phyloP scores from a whole-genome alignment of 78 protist species.

The Dictyostelium discoideum region DNA sequence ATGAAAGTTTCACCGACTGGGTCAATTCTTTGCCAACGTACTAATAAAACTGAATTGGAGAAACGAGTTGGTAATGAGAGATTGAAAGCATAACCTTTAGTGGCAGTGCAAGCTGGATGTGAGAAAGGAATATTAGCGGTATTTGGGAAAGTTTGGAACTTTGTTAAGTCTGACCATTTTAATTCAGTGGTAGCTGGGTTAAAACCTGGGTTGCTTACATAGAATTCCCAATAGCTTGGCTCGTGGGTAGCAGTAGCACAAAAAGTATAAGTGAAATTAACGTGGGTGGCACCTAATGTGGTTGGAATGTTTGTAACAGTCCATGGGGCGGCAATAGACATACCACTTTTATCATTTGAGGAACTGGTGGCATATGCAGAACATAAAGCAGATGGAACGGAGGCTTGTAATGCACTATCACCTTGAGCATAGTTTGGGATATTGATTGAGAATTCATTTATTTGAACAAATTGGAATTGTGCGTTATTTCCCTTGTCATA shows the following conservation, averaged over 20 bases:
- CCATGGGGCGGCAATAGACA: conserved; percentile 29
- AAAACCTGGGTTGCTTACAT: conserved; percentile 41
- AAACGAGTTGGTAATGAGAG: conserved; percentile 24
- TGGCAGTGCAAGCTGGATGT: not conserved
- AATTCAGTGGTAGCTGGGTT: not conserved
- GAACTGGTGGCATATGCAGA: not conserved
- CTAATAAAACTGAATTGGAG: not conserved
- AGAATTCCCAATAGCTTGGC: conserved; percentile 60
- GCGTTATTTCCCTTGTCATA: not conserved
- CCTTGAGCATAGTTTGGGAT: conserved; percentile 66
- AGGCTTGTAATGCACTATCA: conserved; percentile 21
- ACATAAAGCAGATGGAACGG: conserved; percentile 27
- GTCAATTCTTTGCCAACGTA: conserved; percentile 46
- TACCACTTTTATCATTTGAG: conserved; percentile 36
- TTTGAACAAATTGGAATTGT: conserved; percentile 57
- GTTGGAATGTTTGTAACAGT: not conserved
- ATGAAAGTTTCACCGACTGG: conserved; percentile 64
- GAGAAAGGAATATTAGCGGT: not conserved
- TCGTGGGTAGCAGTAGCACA: conserved; percentile 68
- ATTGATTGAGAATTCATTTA: conserved; percentile 23
- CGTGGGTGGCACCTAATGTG: not conserved
- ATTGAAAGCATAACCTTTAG: not conserved
- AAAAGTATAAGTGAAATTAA: not conserved
- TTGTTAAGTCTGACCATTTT: conserved; percentile 32
- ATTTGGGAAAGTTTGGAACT: not conserved